A percentile compares a stretch with the other conserved stretches of the same genome.
phyloP scores from a whole-genome alignment of 345 rosid genomes.

The Trapa incisa region DNA sequence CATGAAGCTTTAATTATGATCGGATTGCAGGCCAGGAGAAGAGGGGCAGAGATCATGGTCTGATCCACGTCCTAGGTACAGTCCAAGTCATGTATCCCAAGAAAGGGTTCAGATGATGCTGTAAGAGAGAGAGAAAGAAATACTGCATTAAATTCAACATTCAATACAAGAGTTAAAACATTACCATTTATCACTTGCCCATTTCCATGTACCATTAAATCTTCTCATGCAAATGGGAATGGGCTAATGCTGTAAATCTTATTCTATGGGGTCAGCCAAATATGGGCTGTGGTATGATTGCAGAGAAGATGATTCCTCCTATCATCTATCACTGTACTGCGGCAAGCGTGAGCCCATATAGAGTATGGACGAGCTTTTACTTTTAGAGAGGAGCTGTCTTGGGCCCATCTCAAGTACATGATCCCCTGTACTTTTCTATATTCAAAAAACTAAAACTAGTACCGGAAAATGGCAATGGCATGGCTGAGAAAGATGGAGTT shows the following conservation, averaged over 20 bases:
- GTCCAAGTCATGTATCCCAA: neutral
- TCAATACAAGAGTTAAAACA: neutral
- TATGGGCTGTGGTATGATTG: neutral
- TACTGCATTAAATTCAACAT: neutral
- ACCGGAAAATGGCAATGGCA: neutral
- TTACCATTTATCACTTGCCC: neutral
- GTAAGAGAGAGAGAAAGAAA: neutral
- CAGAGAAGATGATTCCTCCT: no score
- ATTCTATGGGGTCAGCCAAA: neutral
- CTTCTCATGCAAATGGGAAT: neutral
- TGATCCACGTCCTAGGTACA: neutral
- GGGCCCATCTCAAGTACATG: no score
- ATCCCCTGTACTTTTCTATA: no score
- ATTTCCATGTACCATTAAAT: neutral
- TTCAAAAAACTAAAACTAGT: neutral
- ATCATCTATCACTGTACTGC: no score
- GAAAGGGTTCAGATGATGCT: neutral
- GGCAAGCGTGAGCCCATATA: no score
- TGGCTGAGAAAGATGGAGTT: neutral
- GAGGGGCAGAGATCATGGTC: neutral
- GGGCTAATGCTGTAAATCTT: neutral
- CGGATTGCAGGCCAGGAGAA: neutral
- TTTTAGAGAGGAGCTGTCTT: no score
- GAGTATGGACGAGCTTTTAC: no score
- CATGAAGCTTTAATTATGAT: neutral